Conservation (phyloP, 371 early-diverging fungal species). For the Syncephalis fuscata region DNA sequence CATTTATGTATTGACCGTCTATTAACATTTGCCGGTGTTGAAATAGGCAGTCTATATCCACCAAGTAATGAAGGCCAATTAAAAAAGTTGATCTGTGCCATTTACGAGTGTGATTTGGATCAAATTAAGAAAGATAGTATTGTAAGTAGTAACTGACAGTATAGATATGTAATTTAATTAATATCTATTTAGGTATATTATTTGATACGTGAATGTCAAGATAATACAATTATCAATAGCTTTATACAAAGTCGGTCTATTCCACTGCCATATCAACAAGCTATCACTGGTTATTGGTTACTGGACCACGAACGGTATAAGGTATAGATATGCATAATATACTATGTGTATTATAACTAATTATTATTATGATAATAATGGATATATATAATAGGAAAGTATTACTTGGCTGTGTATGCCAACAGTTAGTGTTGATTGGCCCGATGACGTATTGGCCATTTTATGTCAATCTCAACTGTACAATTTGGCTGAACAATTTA, state of each 20-base stretch:
- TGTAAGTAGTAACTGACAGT: no score
- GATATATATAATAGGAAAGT: no score
- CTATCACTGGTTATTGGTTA: not conserved
- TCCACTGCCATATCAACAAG: not conserved
- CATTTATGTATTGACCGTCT: conserved; percentile 3
- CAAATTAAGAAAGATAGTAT: not conserved
- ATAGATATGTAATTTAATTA: no score
- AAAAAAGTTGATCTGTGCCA: not conserved
- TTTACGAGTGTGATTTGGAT: not conserved
- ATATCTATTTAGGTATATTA: not conserved
- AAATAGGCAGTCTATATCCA: not conserved
- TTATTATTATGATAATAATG: no score
- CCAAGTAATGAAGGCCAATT: not conserved
- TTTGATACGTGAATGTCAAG: not conserved
- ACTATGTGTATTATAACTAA: no score
- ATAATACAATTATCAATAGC: not conserved
- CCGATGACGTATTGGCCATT: no score
- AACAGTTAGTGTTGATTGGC: no score
- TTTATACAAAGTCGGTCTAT: not conserved
- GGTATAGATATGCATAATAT: no score
- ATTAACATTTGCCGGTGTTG: not conserved
- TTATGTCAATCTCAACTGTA: no score
- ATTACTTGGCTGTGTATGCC: no score
- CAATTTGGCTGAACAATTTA: no score
- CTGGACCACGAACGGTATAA: no score